Percentiles rank a stretch among this genome's conserved stretches.
These are phyloP conservation scores for Liriodendron chinense DNA, from an alignment of 164 flowering plant species.

Conservation along the genomic window DNA sequence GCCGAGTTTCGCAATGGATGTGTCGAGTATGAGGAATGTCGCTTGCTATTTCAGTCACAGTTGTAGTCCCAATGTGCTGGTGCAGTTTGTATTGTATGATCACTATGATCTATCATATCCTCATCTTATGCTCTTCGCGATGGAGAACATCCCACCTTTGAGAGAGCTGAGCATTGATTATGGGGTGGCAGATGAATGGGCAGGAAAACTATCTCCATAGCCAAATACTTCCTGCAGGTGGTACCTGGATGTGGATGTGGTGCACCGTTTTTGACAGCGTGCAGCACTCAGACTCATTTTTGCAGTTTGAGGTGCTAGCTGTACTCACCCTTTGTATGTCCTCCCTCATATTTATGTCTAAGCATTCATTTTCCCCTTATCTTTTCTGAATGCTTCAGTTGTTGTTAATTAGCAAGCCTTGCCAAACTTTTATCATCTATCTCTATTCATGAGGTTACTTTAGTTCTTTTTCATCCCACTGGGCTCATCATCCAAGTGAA, in stretches of 20 bases:
- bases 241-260: slow-evolving; percentile 13
- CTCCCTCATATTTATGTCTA: neutral
- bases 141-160: slow-evolving; percentile 92
- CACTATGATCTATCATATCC: slow-evolving; percentile 69
- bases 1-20: slow-evolving; percentile 86
- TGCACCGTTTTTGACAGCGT: slow-evolving; percentile 16
- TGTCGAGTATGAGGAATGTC: slow-evolving; percentile 77
- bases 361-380: neutral
- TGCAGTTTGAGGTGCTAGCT: neutral
- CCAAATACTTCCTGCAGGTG: slow-evolving; percentile 22
- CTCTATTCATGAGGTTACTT: no score
- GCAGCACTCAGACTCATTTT: slow-evolving; percentile 10
- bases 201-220: slow-evolving; percentile 60
- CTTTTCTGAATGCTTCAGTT: neutral
- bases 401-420: neutral
- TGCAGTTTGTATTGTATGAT: slow-evolving; percentile 75
- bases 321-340: neutral
- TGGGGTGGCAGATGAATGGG: slow-evolving; percentile 67
- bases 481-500: no score
- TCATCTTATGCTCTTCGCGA: slow-evolving; percentile 83
- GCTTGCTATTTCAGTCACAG: slow-evolving; percentile 92
- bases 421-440: no score
- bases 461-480: no score
- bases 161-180: slow-evolving; percentile 89
- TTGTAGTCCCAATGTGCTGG: slow-evolving; percentile 73